Evolutionary conservation across 495 filamentous ascomycete genomes (phyloP).

Genomic region (Neurospora hispaniola): DNA sequence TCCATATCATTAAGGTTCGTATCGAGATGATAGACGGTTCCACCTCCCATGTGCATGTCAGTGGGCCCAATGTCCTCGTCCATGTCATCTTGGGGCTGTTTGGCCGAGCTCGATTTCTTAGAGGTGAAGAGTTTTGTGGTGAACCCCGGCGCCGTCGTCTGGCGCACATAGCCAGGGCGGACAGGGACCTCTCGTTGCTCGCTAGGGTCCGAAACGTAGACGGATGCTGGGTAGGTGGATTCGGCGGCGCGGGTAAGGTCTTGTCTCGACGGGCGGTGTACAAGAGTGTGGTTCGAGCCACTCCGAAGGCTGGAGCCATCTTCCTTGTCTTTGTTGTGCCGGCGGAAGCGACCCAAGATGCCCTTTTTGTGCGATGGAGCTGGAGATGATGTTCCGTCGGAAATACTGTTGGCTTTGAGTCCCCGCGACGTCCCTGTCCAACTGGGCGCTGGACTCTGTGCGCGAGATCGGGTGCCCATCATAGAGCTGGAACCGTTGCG

Average conservation of each 20-base stretch:
- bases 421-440: constrained; percentile 40
- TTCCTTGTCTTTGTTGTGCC: constrained; percentile 47
- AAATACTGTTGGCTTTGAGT: constrained; percentile 33
- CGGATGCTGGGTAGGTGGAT: constrained; percentile 34
- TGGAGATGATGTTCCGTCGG: constrained; percentile 50
- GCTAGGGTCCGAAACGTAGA: constrained; percentile 26
- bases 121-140: constrained; percentile 45
- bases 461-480: constrained; percentile 39
- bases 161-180: constrained; percentile 32
- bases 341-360: constrained; percentile 53
- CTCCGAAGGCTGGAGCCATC: constrained; percentile 39
- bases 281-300: constrained; percentile 30
- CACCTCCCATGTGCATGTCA: constrained; percentile 30
- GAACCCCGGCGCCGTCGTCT: constrained; percentile 36
- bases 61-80: constrained; percentile 37
- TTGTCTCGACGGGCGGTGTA: constrained; percentile 30
- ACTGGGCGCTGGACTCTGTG: constrained; percentile 69
- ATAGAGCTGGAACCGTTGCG: constrained; percentile 32
- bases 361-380: constrained; percentile 49
- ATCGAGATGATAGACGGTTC: constrained; percentile 57
- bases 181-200: constrained; percentile 24
- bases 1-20: constrained; percentile 76
- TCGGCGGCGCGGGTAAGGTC: constrained; percentile 40
- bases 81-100: constrained; percentile 31
- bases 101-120: constrained; percentile 32